Conservation (phyloP, 352 stramenopile genomes). For the Pythium periplocum region DNA sequence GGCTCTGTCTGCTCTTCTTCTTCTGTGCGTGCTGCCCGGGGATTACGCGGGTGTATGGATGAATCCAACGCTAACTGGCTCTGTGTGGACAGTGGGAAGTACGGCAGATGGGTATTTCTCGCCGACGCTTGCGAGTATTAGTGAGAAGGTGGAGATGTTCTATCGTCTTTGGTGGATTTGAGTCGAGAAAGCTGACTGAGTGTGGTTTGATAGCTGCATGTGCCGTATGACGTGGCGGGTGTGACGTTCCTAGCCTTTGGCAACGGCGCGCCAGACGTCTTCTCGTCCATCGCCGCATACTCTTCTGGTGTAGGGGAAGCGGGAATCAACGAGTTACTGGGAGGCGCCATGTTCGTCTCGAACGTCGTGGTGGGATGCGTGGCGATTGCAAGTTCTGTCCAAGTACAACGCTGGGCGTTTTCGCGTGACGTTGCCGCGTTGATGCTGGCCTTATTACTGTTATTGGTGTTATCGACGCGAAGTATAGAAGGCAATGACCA, state of each 20-base stretch:
- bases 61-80: constrained; percentile 5
- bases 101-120: constrained; percentile 98
- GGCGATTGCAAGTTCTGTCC: constrained; percentile 62
- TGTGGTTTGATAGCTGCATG: constrained; percentile 35
- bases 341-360: constrained; percentile 94
- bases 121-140: constrained; percentile 94
- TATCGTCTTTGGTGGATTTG: not conserved
- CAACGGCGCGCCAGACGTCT: constrained; percentile 97
- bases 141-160: constrained; percentile 62
- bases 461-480: constrained; percentile 29
- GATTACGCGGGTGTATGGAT: not conserved
- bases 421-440: constrained; percentile 55
- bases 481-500: constrained; percentile 8
- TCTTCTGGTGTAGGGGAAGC: constrained; percentile 58
- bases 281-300: constrained; percentile 88
- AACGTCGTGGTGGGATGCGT: constrained; percentile 90
- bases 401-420: constrained; percentile 64
- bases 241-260: constrained; percentile 97
- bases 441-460: constrained; percentile 36
- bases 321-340: constrained; percentile 92
- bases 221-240: constrained; percentile 91
- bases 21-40: constrained; percentile 39
- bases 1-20: constrained; percentile 77
- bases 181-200: constrained; percentile 1
- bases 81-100: constrained; percentile 75